Evolutionary conservation across 2,329 filamentous ascomycete genomes (phyloP).

Genomic region (Phoma herbarum): DNA sequence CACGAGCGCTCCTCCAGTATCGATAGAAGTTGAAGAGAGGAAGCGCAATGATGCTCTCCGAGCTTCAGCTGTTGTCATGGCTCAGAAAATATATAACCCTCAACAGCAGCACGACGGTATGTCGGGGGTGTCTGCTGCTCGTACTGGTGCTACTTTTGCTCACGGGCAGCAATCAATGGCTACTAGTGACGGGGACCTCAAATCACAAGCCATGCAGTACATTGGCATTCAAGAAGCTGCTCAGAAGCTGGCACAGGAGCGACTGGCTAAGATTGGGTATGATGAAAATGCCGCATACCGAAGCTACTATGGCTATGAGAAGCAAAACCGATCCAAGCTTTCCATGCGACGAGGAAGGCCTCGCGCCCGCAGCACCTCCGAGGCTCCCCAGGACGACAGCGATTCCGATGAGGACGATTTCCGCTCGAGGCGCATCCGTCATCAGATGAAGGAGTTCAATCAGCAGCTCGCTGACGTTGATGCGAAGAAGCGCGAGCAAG

Average conservation of each 20-base stretch:
- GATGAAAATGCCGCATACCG: slow-evolving; percentile 73
- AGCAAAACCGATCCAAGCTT: slow-evolving; percentile 59
- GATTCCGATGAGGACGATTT: slow-evolving; percentile 66
- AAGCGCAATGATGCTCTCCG: slow-evolving; percentile 75
- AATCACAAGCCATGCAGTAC: slow-evolving; percentile 60
- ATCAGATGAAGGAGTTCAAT: slow-evolving; percentile 81
- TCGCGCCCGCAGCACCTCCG: slow-evolving; percentile 73
- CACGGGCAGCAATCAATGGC: slow-evolving; percentile 37
- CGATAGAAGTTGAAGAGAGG: slow-evolving; percentile 76
- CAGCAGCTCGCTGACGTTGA: slow-evolving; percentile 74
- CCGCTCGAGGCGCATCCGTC: slow-evolving; percentile 75
- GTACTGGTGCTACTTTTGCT: slow-evolving; percentile 47
- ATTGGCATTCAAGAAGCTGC: slow-evolving; percentile 84
- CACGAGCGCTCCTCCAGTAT: slow-evolving; percentile 76
- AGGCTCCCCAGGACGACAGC: slow-evolving; percentile 34
- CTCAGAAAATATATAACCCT: slow-evolving; percentile 80
- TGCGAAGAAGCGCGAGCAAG: slow-evolving; percentile 74
- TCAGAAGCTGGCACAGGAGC: slow-evolving; percentile 83
- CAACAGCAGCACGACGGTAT: slow-evolving; percentile 69
- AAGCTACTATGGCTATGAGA: slow-evolving; percentile 75
- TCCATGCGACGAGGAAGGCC: slow-evolving; percentile 62
- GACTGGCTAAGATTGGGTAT: slow-evolving; percentile 80
- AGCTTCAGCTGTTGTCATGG: slow-evolving; percentile 88
- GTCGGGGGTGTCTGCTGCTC: slow-evolving; percentile 38
- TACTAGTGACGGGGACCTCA: slow-evolving; percentile 57